A percentile compares a stretch with the other conserved stretches of the same genome.
Evolutionary conservation across 768 basidiomycete species (phyloP).

Genomic region (Chalciporus chontae): DNA sequence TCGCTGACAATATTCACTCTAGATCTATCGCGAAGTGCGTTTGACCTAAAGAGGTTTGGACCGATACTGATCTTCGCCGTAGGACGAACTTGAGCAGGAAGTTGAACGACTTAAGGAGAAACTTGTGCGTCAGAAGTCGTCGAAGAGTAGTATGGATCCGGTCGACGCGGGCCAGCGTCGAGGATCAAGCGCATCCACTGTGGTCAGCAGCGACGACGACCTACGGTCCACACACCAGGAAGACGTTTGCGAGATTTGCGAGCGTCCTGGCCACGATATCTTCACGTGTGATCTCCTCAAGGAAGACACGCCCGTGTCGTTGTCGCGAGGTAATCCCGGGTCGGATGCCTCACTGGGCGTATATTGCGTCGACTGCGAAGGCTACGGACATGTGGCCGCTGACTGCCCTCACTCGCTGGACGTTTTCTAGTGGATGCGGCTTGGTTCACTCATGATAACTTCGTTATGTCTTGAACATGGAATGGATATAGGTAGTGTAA

Average conservation of each 20-base stretch:
- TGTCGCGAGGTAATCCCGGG: slow-evolving; percentile 16
- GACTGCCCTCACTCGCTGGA: slow-evolving; percentile 86
- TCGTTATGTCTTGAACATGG: slow-evolving; percentile 4
- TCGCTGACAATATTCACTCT: slow-evolving; percentile 6
- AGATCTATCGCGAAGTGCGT: slow-evolving; percentile 83
- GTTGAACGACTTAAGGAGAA: slow-evolving; percentile 74
- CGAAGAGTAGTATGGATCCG: slow-evolving; percentile 43
- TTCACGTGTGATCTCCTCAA: slow-evolving; percentile 78
- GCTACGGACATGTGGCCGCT: slow-evolving; percentile 66
- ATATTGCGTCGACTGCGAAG: slow-evolving; percentile 85
- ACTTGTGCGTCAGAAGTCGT: slow-evolving; percentile 55
- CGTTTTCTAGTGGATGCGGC: slow-evolving; percentile 62
- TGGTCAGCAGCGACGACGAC: slow-evolving; percentile 23
- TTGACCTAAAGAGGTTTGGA: background rate
- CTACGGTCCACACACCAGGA: slow-evolving; percentile 25
- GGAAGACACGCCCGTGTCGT: slow-evolving; percentile 40
- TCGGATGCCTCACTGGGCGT: slow-evolving; percentile 33
- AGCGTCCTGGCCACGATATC: slow-evolving; percentile 80
- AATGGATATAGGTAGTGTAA: slow-evolving; percentile 13
- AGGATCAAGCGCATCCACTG: slow-evolving; percentile 20
- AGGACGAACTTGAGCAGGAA: slow-evolving; percentile 89
- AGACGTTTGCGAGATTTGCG: slow-evolving; percentile 81
- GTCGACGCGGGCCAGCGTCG: slow-evolving; percentile 27
- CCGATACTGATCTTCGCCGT: slow-evolving; percentile 13
- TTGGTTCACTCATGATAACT: slow-evolving; percentile 1